Base-by-base conservation (phyloP, 768 basidiomycete genomes). In the Mycena indigotica region DNA sequence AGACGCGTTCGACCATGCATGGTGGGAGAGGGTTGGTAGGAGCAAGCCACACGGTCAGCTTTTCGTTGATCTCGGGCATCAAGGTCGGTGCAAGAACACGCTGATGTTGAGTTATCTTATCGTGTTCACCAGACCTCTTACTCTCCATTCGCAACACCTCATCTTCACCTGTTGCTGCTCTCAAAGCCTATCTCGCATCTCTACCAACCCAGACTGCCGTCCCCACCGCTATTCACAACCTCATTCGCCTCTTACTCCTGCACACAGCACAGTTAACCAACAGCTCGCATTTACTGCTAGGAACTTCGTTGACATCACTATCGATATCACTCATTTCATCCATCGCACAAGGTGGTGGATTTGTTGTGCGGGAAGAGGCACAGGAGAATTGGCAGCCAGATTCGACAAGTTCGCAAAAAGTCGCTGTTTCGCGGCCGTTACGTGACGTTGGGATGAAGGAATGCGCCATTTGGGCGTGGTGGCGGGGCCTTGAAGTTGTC, bases 361-460 rank as follows among this genome's bases (percentile, higher is more conserved):
- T 86, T 69, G 76, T 80, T 3, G 79, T 93, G 13, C 78, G 73
- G 13, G 85, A 89, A 66, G 87, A 91, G 63, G 76, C 81, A 19
- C 81, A 85, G 65, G 91, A 93, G 67, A 85, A 87, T 54, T 93
- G 90, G 91, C 57, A 65, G 13, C 71, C 80, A 10, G 61, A 46
- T 28, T 56, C 21, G 54, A 50, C 13, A 51, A 61, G 29, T 40
- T 30, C 48, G 55, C 52, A 50, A 59, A 53, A 62, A 0, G 73
- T 91, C 15, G 76, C 83, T 29, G 70, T 93, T 13, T 72, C 87
- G 19, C 79, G 87, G 23, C 91, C 92, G 1, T 74, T 94, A 49
- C 76, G 83, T 52, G 92, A 93, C 53, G 69, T 91, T 25, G 85
- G 85, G 2, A 83, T 83, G 76, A 93, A 93, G 66, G 91, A 93